Base-by-base conservation (phyloP, 2,329 filamentous ascomycete species). In the Cladosporium velox region DNA sequence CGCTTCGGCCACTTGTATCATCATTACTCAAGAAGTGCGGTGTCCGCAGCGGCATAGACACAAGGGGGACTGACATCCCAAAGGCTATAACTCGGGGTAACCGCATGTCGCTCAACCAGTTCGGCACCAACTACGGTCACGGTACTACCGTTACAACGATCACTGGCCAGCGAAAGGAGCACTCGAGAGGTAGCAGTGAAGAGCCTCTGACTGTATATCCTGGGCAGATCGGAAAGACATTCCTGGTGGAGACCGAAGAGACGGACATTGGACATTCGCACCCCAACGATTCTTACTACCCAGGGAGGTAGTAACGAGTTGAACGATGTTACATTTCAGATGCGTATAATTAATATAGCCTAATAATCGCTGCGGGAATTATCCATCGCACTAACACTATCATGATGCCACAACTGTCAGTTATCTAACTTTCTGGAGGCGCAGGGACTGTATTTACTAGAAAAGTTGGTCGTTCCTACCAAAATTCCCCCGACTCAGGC, bases 1-100 rank as follows among this genome's bases (percentile, higher is more conserved):
- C 82, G 0, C 77, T 84, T 2, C 80, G 82, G 1, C 83, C 83
- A 1, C 76, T 86, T 0, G 77, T 85, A 32, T 65, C 63, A 26
- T 34, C 21, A 3, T 30, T 24, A 3, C 63, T 65, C 26, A 54
- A 41, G 10, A 54, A 32, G 21, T 54, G 35, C 38, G 61, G 61
- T 11, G 21, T 64, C 18, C 61, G 61, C 26, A 64, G 61, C 61
- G 51, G 49, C 15, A n/a, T 64, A 28, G 61, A 64, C 38, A 59
- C 38, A 12, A 57, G 28, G 41, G 61, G 35, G 11, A 64, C 51
- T 35, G 51, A 64, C 51, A 57, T 64, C 61, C 61, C 51, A 18
- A 64, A 64, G 47, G 61, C 38, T 21, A 47, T 55, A 38, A 24
- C 51, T 35, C 61, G 61, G 26, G 61, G 61, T 52, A 52, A 64